Evolutionary conservation across 2,329 filamentous ascomycete genomes (phyloP), one percentile per base, ranked within the genome.

Genomic region (Pseudocercospora fijiensis): DNA sequence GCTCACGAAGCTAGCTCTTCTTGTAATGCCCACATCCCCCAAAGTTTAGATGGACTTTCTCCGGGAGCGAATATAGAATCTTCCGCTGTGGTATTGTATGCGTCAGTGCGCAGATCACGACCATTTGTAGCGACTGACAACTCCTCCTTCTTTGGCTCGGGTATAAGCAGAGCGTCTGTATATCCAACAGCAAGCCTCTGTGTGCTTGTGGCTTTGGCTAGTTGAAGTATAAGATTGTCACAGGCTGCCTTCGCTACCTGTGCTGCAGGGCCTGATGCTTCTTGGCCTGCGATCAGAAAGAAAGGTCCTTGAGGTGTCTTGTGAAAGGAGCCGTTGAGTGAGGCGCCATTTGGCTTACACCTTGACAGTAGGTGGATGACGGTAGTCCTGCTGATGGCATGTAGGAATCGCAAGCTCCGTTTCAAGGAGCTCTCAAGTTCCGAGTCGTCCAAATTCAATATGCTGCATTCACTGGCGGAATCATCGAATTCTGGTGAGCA

Each of bases 21-120:
- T 58, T 70, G 67, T 63, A 71, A 60, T 16, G 71, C 70, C 75
- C 74, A 76, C 69, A 73, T 72, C 28, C 67, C 69, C 70, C 73
- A 77, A 6, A 76, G 65, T 67, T 76, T 76, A 0, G 74, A 76
- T n/a, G 75, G 75, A 28, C 68, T 72, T 53, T 76, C 75, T 0
- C 65, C 65, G 24, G 65, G 56, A 7, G 63, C 51, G 63, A 73
- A 71, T 4, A 62, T 66, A 2, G 61, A 57, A 24, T 64, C 63
- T 13, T 67, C 61, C 8, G 51, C 45, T 16, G 57, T 22, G 4
- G 28, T 22, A 18, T 43, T 41, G 33, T 61, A 58, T n/a, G 18
- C 41, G 60, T 56, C n/a, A 56, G 63, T 22, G 3, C 51, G 53
- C 7, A 27, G 28, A 8, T 55, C n/a, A 11, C 58, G 47, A 16